Evolutionary conservation across 441 rosid species (phyloP).

Genomic region (Brassica hybrid): DNA sequence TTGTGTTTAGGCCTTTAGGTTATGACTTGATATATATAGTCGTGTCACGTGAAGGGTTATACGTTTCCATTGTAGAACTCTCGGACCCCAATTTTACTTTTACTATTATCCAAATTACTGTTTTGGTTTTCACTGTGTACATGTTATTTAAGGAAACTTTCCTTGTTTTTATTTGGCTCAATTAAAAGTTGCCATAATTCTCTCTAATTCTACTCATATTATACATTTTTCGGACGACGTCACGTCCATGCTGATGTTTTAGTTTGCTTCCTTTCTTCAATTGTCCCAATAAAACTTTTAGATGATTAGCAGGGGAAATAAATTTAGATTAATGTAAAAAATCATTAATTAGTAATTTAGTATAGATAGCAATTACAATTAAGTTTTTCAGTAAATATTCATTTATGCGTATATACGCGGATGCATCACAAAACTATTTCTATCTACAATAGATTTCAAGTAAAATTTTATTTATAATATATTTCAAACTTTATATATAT

Average conservation of each 20-base stretch:
- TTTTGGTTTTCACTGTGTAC: no score
- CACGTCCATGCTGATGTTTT: not conserved
- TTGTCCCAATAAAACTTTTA: no score
- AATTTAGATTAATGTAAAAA: no score
- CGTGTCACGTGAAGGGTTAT: no score
- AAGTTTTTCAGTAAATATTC: not conserved
- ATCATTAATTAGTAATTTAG: not conserved
- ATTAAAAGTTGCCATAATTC: not conserved
- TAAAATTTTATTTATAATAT: not conserved
- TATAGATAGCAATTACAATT: not conserved
- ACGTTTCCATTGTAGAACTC: no score
- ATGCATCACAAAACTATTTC: not conserved
- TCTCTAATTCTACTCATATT: not conserved
- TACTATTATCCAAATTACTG: no score
- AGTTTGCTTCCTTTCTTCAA: not conserved
- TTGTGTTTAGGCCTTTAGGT: slow-evolving; percentile 5
- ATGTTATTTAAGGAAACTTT: no score
- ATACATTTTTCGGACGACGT: not conserved
- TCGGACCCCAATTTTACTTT: no score
- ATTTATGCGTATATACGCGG: not conserved
- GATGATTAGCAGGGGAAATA: no score
- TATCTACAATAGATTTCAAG: not conserved
- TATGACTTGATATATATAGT: not conserved
- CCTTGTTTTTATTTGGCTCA: not conserved
- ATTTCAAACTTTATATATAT: not conserved